Percentiles rank a stretch among this genome's conserved stretches.
These are phyloP conservation scores for Ceratocystis harringtonii DNA, from an alignment of 2,329 filamentous ascomycete genomes.

Conservation along the genomic window DNA sequence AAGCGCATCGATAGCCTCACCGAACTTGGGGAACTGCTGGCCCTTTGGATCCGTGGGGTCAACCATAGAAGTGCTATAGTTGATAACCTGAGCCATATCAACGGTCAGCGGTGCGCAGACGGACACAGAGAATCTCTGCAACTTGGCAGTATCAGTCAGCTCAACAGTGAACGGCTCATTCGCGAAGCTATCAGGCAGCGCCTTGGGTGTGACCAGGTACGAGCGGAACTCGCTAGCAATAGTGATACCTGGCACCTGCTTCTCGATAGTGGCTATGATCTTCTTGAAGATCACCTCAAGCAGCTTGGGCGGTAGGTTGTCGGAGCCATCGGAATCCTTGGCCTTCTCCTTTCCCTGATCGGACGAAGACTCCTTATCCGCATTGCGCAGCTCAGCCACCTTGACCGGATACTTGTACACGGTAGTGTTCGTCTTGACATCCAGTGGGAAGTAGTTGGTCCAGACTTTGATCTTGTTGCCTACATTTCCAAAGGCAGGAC, in stretches of 20 bases:
- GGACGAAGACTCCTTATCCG: slow-evolving; percentile 11
- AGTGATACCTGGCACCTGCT: slow-evolving; percentile 22
- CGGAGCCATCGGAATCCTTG: slow-evolving; percentile 12
- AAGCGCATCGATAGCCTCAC: slow-evolving; percentile 35
- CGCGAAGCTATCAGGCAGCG: slow-evolving; percentile 5
- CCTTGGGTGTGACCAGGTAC: slow-evolving; percentile 25
- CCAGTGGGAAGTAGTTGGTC: slow-evolving; percentile 40
- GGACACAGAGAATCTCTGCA: slow-evolving; percentile 30
- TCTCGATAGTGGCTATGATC: slow-evolving; percentile 26
- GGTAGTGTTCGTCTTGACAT: slow-evolving; percentile 23
- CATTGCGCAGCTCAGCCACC: slow-evolving; percentile 21
- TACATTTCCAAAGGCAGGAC: slow-evolving; percentile 35
- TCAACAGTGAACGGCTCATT: slow-evolving; percentile 8
- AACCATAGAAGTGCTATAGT: slow-evolving; percentile 31
- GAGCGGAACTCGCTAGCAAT: slow-evolving; percentile 38
- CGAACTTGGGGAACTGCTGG: slow-evolving; percentile 33
- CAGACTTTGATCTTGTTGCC: slow-evolving; percentile 33
- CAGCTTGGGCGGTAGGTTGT: slow-evolving; percentile 29
- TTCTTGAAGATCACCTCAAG: slow-evolving; percentile 29
- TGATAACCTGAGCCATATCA: slow-evolving; percentile 28
- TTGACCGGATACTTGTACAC: slow-evolving; percentile 35
- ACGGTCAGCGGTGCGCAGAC: slow-evolving; percentile 24
- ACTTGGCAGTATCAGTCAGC: slow-evolving; percentile 21
- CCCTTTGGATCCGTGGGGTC: slow-evolving; percentile 24
- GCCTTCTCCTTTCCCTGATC: background rate